These are phyloP conservation scores for Bassia scoparia DNA, from an alignment of 148 eudicot genomes.

Conservation along the genomic window DNA sequence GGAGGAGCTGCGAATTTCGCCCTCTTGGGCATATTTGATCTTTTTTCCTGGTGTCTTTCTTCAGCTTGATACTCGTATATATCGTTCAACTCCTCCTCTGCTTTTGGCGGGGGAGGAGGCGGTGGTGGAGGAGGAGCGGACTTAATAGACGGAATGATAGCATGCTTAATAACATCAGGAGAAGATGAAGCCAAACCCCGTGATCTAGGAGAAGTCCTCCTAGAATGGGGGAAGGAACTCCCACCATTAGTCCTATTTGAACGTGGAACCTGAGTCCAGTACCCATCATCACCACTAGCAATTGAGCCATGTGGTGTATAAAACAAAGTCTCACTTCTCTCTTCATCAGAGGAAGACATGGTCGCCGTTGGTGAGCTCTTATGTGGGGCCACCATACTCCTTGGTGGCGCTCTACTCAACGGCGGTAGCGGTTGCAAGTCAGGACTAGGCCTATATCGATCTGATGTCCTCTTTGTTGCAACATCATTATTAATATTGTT, in stretches of 20 bases:
- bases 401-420: constrained; percentile 47
- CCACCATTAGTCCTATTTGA: constrained; percentile 25
- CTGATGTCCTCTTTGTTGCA: constrained; percentile 44
- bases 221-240: constrained; percentile 48
- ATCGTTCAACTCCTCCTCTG: constrained; percentile 5
- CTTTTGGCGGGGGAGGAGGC: constrained; percentile 15
- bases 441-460: constrained; percentile 78
- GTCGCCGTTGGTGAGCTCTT: constrained; percentile 54
- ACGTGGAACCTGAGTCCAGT: constrained; percentile 33
- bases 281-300: constrained; percentile 57
- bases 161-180: constrained; percentile 48
- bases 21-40: constrained; percentile 51
- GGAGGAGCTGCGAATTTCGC: constrained; percentile 51
- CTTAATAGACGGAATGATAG: constrained; percentile 53
- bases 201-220: constrained; percentile 79
- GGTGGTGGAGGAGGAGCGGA: constrained; percentile 36
- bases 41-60: constrained; percentile 14
- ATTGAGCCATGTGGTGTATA: constrained; percentile 77
- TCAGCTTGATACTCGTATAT: constrained; percentile 17
- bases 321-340: constrained; percentile 49
- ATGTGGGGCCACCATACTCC: constrained; percentile 17
- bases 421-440: constrained; percentile 88
- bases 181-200: constrained; percentile 42
- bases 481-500: neutral
- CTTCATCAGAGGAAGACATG: constrained; percentile 64